Conservation (phyloP, 2,329 filamentous ascomycete genomes). For the Westerdykella ornata region DNA sequence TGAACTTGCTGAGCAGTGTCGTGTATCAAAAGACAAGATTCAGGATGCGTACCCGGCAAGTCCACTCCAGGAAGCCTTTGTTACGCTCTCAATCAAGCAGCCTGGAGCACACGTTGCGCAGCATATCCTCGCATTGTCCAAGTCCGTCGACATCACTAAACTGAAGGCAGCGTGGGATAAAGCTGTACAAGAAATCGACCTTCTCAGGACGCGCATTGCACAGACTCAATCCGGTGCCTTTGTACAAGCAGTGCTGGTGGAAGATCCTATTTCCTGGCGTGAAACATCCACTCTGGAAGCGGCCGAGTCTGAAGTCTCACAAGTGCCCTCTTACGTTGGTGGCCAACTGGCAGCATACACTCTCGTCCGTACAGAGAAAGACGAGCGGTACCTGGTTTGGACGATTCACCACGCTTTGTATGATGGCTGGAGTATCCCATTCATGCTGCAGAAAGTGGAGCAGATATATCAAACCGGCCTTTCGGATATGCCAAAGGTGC, state of each 20-base stretch:
- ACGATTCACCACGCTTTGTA: slow-evolving; percentile 39
- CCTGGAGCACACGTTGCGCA: slow-evolving; percentile 46
- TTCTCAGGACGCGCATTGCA: slow-evolving; percentile 43
- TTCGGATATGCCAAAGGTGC: slow-evolving; percentile 14
- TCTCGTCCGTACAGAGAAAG: slow-evolving; percentile 13
- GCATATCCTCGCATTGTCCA: slow-evolving; percentile 38
- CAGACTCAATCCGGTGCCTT: slow-evolving; percentile 23
- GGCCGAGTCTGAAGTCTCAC: slow-evolving; percentile 10
- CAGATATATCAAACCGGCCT: slow-evolving; percentile 18
- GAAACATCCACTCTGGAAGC: slow-evolving; percentile 14
- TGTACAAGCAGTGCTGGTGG: slow-evolving; percentile 23
- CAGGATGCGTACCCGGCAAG: slow-evolving; percentile 40
- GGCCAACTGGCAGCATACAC: slow-evolving; percentile 23
- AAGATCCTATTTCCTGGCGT: slow-evolving; percentile 25
- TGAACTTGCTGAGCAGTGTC: slow-evolving; percentile 22
- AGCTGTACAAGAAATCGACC: slow-evolving; percentile 41
- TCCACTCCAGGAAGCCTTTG: slow-evolving; percentile 41
- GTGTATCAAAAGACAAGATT: slow-evolving; percentile 16
- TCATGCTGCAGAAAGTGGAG: slow-evolving; percentile 28
- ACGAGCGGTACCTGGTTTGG: slow-evolving; percentile 31
- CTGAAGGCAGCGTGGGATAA: slow-evolving; percentile 46
- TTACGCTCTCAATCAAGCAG: slow-evolving; percentile 45
- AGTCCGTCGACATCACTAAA: slow-evolving; percentile 34
- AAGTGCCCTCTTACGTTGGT: slow-evolving; percentile 19
- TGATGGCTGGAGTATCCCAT: slow-evolving; percentile 34